phyloP scores from a whole-genome alignment of 179 eudicot genomes.

The Silene coronaria region DNA sequence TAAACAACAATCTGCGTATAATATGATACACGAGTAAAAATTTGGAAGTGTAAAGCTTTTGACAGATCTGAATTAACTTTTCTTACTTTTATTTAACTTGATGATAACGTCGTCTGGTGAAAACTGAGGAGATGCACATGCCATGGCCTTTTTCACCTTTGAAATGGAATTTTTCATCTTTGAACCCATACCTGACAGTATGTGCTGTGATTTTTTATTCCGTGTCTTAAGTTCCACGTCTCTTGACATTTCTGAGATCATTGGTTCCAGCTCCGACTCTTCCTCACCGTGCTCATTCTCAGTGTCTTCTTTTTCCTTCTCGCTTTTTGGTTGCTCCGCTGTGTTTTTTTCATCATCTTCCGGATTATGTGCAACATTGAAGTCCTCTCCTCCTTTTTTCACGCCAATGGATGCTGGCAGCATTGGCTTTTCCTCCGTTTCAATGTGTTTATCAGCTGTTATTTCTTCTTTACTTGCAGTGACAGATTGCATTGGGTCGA shows the following conservation, averaged over 20 bases:
- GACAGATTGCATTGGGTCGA: neutral
- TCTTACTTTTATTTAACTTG: conserved; percentile 28
- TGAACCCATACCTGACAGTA: conserved; percentile 67
- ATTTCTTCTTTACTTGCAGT: neutral
- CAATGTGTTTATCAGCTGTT: neutral
- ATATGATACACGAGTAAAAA: neutral
- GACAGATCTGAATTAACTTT: neutral
- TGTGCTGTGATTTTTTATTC: conserved; percentile 52
- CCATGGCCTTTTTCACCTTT: conserved; percentile 67
- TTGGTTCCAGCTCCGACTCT: conserved; percentile 30
- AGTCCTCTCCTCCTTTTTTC: conserved; percentile 12
- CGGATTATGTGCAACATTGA: conserved; percentile 15
- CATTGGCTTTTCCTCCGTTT: conserved; percentile 9
- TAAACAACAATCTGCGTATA: neutral
- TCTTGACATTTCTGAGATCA: conserved; percentile 33
- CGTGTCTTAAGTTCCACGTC: conserved; percentile 39
- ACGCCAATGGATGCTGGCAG: conserved; percentile 19
- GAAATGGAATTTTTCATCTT: conserved; percentile 71
- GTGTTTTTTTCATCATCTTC: conserved; percentile 16
- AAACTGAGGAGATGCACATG: conserved; percentile 54
- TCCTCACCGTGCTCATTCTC: conserved; percentile 23
- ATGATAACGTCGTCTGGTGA: conserved; percentile 37
- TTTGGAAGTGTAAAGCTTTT: neutral
- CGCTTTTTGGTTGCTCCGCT: conserved; percentile 20
- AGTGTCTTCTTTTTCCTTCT: conserved; percentile 32